Evolutionary conservation across 257 asterid species (phyloP).

Genomic region (Leptodermis oblonga): DNA sequence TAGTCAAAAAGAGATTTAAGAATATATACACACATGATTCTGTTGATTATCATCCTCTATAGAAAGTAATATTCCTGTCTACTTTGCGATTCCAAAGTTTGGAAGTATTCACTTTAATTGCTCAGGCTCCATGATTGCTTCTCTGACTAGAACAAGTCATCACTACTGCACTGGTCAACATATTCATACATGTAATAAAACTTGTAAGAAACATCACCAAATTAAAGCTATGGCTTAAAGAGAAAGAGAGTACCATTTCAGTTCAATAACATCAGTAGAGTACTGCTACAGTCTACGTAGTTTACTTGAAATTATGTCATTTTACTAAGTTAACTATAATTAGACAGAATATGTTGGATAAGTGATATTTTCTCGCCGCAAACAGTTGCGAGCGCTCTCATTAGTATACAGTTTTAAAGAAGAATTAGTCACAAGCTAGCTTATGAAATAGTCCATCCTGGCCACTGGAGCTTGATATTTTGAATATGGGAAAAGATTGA

Average conservation of each 20-base stretch:
- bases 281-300: no score
- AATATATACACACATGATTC: slow-evolving; percentile 6
- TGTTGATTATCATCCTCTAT: slow-evolving; percentile 4
- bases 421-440: background rate
- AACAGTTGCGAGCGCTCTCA: no score
- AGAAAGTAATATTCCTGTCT: background rate
- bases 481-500: background rate
- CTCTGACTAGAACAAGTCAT: slow-evolving; percentile 23
- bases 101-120: background rate
- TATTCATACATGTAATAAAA: slow-evolving; percentile 7
- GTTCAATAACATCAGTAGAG: no score
- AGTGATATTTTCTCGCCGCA: no score
- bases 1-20: background rate
- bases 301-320: no score
- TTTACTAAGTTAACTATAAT: no score
- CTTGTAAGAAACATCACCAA: background rate
- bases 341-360: no score
- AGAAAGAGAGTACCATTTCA: slow-evolving; percentile 21
- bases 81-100: slow-evolving; percentile 1
- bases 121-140: slow-evolving; percentile 21
- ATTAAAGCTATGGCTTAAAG: slow-evolving; percentile 8
- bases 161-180: slow-evolving; percentile 16
- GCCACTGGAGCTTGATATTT: no score
- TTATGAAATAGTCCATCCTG: no score
- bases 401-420: background rate